Conservation (phyloP, 768 basidiomycete species). For the Podaxis sp. region DNA sequence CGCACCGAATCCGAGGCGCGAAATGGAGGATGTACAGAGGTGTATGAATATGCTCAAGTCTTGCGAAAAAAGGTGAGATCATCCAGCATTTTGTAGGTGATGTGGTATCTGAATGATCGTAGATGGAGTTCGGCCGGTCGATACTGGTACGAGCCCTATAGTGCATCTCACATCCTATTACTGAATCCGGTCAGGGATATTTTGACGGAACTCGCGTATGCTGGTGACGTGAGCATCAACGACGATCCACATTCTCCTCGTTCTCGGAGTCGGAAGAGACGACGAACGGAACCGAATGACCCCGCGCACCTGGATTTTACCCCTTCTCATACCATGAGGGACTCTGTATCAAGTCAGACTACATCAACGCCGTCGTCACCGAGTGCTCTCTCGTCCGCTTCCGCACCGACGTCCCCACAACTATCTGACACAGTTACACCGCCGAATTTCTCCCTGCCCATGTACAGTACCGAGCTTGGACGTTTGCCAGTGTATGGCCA, state of each 20-base stretch:
- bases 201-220: constrained; percentile 34
- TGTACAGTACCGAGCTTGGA: constrained; percentile 59
- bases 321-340: background rate
- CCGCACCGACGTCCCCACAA: constrained; percentile 17
- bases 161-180: background rate
- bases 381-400: constrained; percentile 6
- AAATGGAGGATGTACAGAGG: constrained; percentile 59
- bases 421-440: constrained; percentile 18
- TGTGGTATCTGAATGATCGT: constrained; percentile 1
- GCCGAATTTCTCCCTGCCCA: constrained; percentile 41
- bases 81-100: background rate
- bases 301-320: background rate
- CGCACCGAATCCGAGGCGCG: constrained; percentile 44
- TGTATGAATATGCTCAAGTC: constrained; percentile 54
- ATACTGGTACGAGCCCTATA: constrained; percentile 30
- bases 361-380: background rate
- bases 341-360: background rate
- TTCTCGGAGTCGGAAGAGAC: constrained; percentile 19
- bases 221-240: constrained; percentile 31
- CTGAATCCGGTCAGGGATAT: constrained; percentile 29
- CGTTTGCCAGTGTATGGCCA: constrained; percentile 49
- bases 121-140: constrained; percentile 46
- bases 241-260: constrained; percentile 6
- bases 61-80: constrained; percentile 38
- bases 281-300: constrained; percentile 18